Evolutionary conservation across 176 grass and related monocot genomes (phyloP), one percentile per base, ranked within the genome.

Genomic region (Lolium rigidum): DNA sequence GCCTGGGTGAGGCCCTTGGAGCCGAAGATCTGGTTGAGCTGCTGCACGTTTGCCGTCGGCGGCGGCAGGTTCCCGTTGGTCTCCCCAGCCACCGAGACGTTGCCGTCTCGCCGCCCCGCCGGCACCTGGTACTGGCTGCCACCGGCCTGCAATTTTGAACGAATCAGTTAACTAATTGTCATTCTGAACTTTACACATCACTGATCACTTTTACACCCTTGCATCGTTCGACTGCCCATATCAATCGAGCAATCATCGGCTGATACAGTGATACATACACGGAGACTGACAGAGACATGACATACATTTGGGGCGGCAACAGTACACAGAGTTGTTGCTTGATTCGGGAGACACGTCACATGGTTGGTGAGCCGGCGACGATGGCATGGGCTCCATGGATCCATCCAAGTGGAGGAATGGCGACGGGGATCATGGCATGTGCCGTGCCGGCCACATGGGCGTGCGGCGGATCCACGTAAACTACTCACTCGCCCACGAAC

Each of bases 51-150:
- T 4, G 88, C 77, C 3, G 81, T 86, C 3, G 94, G 75, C 0
- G 94, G 86, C 2, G 94, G 94, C 46, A 97, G 90, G 86, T 92
- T 92, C 2, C 83, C 86, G 24, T 13, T 63, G 26, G 92, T 80
- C 72, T 94, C 92, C 62, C 66, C 78, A 15, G 94, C 90, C 28
- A 12, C 7, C 21, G 94, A 97, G 0, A 94, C 84, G 69, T 89
- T 97, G 16, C 94, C 94, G 67, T 97, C 94, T 1, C 77, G 41
- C 0, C 94, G 78, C 7, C 94, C 94, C 5, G 76, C 83, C 2
- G 88, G 82, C 67, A 94, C 92, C 26, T 85, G 88, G 85, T 92
- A 97, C 59, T 65, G 5, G 78, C 55, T 80, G 39, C 92, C 92
- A 2, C 95, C 92, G 8, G 76, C 77, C 92, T 97, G 75, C 71